Evolutionary conservation across 306 rosid species (phyloP).

Genomic region (Corylus americana): DNA sequence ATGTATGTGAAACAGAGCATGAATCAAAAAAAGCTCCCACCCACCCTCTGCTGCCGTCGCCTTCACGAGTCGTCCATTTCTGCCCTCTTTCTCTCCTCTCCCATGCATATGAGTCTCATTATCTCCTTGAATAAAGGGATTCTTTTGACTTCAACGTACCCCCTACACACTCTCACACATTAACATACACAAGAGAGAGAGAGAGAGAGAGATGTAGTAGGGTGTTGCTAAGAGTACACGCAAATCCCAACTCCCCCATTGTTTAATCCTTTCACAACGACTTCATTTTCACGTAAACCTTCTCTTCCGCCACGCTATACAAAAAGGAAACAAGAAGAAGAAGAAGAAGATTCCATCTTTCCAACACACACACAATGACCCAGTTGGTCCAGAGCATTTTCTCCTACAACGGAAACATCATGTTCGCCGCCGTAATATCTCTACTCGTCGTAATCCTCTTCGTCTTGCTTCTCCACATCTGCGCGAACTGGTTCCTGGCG

Average conservation of each 20-base stretch:
- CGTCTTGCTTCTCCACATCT: conserved; percentile 85
- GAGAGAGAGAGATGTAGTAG: conserved; percentile 9
- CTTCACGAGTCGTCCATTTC: conserved; percentile 88
- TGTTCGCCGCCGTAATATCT: conserved; percentile 83
- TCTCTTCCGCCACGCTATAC: not conserved
- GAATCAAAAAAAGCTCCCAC: conserved; percentile 45
- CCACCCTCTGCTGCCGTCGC: conserved; percentile 69
- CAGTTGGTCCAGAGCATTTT: conserved; percentile 53
- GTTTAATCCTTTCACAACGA: conserved; percentile 30
- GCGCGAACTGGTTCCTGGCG: conserved; percentile 81
- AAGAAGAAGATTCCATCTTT: conserved; percentile 25
- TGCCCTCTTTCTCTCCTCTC: conserved; percentile 16
- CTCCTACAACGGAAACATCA: conserved; percentile 73
- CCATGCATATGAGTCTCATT: conserved; percentile 35
- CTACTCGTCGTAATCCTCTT: conserved; percentile 81
- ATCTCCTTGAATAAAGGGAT: conserved; percentile 56
- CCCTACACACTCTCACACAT: not conserved
- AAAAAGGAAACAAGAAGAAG: conserved; percentile 1
- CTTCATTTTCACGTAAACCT: conserved; percentile 46
- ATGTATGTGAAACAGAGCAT: conserved; percentile 26
- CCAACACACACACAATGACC: conserved; percentile 26
- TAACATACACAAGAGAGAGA: not conserved
- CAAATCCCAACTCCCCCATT: conserved; percentile 29
- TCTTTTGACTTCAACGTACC: conserved; percentile 49
- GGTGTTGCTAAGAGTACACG: conserved; percentile 40